Evolutionary conservation across 139 green algal species (phyloP), one percentile per base, ranked within the genome.

Genomic region (Auxenochlorella pyrenoidosa): DNA sequence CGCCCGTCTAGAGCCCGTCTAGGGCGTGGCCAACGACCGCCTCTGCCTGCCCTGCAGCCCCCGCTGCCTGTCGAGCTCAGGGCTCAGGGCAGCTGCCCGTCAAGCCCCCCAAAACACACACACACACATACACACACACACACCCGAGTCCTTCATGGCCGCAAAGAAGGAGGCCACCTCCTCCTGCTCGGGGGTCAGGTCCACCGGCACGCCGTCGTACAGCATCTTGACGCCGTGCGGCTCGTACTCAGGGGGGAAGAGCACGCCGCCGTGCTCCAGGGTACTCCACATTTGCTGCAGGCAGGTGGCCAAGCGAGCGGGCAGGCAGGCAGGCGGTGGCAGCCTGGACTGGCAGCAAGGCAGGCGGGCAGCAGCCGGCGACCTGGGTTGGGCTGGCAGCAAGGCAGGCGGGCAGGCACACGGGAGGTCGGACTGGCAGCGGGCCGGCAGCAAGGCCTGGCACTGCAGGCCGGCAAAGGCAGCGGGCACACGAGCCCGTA

Each of bases 151-250:
- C 82, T 94, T 93, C 98, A 99, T 99, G 28, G 97, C 90, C 16
- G 98, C 98, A 88, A 97, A 99, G 87, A 99, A 97, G 60, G 94
- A 97, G 30, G 97, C 97, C 77, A 99, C 96, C 92, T 99, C 96
- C 91, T 94, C 92, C 85, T 90, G 88, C 58, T 98, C 96, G 0
- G 94, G 91, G 0, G 96, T 98, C 32, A 99, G 92, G 4, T 97
- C 91, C 54, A 99, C 96, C 5, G 96, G 96, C 80, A 96, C 90
- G 58, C 95, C 85, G 24, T 90, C 89, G 51, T 92, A 99, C 71
- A 98, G 91, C 94, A 99, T 97, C 90, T 98, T 98, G 32, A 99
- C 89, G n/a, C 96, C 96, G 87, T 99, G 97, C 4, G 79, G 58
- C 26, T 40, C 24, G 54, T 54, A 99, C 87, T 97, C 94, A 22